These are phyloP conservation scores for Margaritispora aquatica DNA, from an alignment of 495 filamentous ascomycete species.

Conservation along the genomic window DNA sequence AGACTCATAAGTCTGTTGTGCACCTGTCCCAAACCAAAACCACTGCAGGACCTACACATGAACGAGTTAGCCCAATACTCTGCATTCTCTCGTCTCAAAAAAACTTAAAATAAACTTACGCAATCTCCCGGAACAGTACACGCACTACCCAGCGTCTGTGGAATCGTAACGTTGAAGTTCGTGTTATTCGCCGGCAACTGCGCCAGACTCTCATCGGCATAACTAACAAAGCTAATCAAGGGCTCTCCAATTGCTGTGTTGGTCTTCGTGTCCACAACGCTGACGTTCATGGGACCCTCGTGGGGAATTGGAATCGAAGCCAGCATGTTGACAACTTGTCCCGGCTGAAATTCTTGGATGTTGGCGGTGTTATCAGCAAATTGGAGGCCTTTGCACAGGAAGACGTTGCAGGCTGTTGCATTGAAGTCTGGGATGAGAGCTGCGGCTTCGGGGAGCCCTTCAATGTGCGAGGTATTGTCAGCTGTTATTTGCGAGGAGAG, in stretches of 20 bases:
- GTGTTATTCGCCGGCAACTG: slow-evolving; percentile 49
- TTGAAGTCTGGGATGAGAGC: slow-evolving; percentile 51
- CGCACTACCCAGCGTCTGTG: slow-evolving; percentile 44
- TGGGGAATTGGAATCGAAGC: slow-evolving; percentile 30
- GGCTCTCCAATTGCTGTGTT: slow-evolving; percentile 11
- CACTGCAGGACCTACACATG: slow-evolving; percentile 44
- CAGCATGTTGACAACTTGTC: slow-evolving; percentile 52
- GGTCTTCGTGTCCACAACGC: slow-evolving; percentile 12
- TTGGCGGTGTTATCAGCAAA: slow-evolving; percentile 64
- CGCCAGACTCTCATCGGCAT: slow-evolving; percentile 40
- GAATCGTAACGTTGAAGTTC: slow-evolving; percentile 60
- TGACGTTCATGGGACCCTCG: slow-evolving; percentile 17
- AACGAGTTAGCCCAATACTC: too few species aligned
- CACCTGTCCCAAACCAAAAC: slow-evolving; percentile 61
- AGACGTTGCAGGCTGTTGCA: slow-evolving; percentile 53
- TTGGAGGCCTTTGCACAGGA: slow-evolving; percentile 67
- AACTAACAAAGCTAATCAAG: slow-evolving; percentile 24
- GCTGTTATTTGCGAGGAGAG: slow-evolving; percentile 52
- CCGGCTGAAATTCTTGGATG: slow-evolving; percentile 53
- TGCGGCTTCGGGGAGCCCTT: slow-evolving; percentile 55
- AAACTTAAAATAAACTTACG: slow-evolving; percentile 29
- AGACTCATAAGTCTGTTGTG: slow-evolving; percentile 67
- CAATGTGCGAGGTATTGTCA: slow-evolving; percentile 64
- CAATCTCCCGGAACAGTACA: slow-evolving; percentile 57
- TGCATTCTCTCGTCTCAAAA: too few species aligned